A percentile compares a stretch with the other conserved stretches of the same genome.
These are phyloP conservation scores for Tephrocybe sp. DNA, from an alignment of 768 basidiomycete species.

Conservation along the genomic window DNA sequence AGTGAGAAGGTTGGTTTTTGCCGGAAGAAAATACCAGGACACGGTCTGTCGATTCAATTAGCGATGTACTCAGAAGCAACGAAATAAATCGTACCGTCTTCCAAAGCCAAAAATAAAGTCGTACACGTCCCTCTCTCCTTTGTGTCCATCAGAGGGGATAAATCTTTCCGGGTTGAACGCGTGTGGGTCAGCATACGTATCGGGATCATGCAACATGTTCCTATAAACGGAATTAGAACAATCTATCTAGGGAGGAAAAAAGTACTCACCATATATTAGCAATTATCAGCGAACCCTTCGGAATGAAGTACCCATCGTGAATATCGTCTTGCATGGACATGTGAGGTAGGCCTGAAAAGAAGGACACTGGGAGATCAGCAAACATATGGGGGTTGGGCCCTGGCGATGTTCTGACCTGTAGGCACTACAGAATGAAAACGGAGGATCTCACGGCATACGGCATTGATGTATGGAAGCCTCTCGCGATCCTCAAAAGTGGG, in stretches of 20 bases:
- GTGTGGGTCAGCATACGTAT: slow-evolving; percentile 18
- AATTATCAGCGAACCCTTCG: slow-evolving; percentile 23
- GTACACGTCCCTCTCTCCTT: slow-evolving; percentile 20
- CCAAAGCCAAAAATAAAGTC: slow-evolving; percentile 48
- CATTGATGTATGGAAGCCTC: slow-evolving; percentile 24
- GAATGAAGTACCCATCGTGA: slow-evolving; percentile 24
- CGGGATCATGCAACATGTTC: slow-evolving; percentile 23
- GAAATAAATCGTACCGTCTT: slow-evolving; percentile 26
- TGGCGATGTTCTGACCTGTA: slow-evolving; percentile 6
- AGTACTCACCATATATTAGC: slow-evolving; percentile 22
- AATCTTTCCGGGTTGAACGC: slow-evolving; percentile 23
- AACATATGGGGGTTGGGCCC: background rate
- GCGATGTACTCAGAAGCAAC: background rate
- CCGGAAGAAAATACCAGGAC: slow-evolving; percentile 11
- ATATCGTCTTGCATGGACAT: slow-evolving; percentile 25
- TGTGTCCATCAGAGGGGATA: background rate
- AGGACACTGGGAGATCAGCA: slow-evolving; percentile 20
- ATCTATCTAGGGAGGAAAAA: background rate
- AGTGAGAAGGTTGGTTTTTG: background rate
- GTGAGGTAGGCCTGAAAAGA: slow-evolving; percentile 28
- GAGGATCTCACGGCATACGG: slow-evolving; percentile 22
- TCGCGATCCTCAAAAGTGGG: slow-evolving; percentile 23
- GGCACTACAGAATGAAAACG: slow-evolving; percentile 18
- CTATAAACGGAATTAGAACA: slow-evolving; percentile 3
- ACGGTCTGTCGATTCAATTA: background rate